phyloP scores from a whole-genome alignment of 495 filamentous ascomycete species.

The Rostrohypoxylon terebratum region DNA sequence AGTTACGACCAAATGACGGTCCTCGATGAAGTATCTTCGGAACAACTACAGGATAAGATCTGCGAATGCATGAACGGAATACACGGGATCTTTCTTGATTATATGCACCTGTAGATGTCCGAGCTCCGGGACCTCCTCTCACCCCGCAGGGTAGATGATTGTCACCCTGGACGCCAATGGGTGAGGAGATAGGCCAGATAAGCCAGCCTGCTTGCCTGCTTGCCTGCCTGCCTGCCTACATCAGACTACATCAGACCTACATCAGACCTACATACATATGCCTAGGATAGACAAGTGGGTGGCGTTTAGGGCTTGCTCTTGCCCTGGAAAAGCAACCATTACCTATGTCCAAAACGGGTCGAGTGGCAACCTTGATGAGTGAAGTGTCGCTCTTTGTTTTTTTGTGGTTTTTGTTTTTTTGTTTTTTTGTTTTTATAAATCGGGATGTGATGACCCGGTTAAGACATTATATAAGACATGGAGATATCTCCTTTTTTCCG shows the following conservation, averaged over 20 bases:
- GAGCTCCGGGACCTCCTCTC: not conserved
- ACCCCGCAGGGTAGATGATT: not conserved
- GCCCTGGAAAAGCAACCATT: not conserved
- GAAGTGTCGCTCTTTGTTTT: not conserved
- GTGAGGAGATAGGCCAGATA: conserved; percentile 29
- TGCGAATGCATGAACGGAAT: not conserved
- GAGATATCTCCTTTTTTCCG: too few relatives aligned
- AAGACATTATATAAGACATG: too few relatives aligned
- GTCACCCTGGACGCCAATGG: not conserved
- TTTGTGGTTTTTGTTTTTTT: too few relatives aligned
- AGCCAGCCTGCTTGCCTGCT: conserved; percentile 1
- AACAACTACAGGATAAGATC: not conserved
- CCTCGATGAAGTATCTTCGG: not conserved
- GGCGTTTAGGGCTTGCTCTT: conserved; percentile 9
- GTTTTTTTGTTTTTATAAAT: not conserved
- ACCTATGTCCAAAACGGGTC: conserved; percentile 10
- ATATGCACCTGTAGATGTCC: conserved; percentile 10
- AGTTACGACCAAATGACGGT: conserved; percentile 1
- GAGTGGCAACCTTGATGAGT: not conserved
- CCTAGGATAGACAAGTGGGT: conserved; percentile 5
- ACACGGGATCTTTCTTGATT: conserved; percentile 10
- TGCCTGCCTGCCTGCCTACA: too few relatives aligned
- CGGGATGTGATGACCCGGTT: not conserved
- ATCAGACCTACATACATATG: not conserved
- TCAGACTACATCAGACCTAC: too few relatives aligned